Evolutionary conservation across 805 yeast species (phyloP).

Genomic region (Danielia reshetovae): DNA sequence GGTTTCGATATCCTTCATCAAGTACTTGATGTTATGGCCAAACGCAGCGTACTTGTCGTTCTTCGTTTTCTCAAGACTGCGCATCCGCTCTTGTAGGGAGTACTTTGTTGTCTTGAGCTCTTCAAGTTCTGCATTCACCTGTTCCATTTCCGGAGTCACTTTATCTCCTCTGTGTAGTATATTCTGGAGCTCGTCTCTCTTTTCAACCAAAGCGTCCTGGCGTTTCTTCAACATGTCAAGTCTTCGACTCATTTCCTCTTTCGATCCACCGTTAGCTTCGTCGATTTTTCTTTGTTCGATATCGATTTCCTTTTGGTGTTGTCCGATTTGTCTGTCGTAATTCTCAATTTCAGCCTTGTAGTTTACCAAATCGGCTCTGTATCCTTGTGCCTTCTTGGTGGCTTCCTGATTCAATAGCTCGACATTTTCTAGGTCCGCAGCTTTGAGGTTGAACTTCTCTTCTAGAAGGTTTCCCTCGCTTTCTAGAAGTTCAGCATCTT

Average conservation of each 20-base stretch:
- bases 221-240: slow-evolving; percentile 11
- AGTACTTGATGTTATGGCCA: slow-evolving; percentile 40
- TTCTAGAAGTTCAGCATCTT: background rate
- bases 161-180: slow-evolving; percentile 3
- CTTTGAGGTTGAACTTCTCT: slow-evolving; percentile 1
- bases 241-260: slow-evolving; percentile 25
- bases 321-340: slow-evolving; percentile 7
- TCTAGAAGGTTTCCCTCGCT: slow-evolving; percentile 1
- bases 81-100: slow-evolving; percentile 6
- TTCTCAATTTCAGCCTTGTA: slow-evolving; percentile 20
- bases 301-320: slow-evolving; percentile 19
- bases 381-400: slow-evolving; percentile 6
- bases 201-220: slow-evolving; percentile 3
- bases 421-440: slow-evolving; percentile 1
- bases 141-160: slow-evolving; percentile 8
- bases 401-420: slow-evolving; percentile 9
- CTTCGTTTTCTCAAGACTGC: slow-evolving; percentile 10
- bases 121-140: slow-evolving; percentile 8
- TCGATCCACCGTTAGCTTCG: slow-evolving; percentile 41
- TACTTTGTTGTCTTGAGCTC: slow-evolving; percentile 5
- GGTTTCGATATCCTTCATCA: slow-evolving; percentile 37
- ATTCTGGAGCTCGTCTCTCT: slow-evolving; percentile 9
- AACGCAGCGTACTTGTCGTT: slow-evolving; percentile 45
- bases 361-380: slow-evolving; percentile 9
- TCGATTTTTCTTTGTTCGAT: slow-evolving; percentile 38